These are phyloP conservation scores for Coemansia sp. DNA, from an alignment of 192 early-diverging fungal genomes.

Conservation along the genomic window DNA sequence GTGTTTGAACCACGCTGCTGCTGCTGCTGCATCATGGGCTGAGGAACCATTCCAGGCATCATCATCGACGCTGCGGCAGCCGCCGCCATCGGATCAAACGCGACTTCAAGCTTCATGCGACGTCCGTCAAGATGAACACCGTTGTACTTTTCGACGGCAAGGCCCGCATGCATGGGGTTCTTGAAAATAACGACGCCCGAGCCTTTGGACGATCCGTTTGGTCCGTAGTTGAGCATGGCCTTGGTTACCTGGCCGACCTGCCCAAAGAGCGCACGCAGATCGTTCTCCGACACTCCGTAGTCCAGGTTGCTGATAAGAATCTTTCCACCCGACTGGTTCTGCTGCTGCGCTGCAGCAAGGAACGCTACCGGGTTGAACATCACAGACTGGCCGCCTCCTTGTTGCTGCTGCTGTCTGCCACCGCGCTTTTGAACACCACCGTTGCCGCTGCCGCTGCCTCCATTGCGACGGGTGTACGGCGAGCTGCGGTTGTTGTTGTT, in stretches of 20 bases:
- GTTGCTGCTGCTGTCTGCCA: conserved; percentile 17
- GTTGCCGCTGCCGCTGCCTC: neutral
- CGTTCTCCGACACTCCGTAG: conserved; percentile 46
- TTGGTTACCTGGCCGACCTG: conserved; percentile 36
- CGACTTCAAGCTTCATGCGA: conserved; percentile 38
- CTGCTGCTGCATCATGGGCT: conserved; percentile 19
- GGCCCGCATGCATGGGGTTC: conserved; percentile 31
- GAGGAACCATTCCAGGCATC: conserved; percentile 37
- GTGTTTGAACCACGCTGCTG: conserved; percentile 1
- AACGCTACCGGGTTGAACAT: conserved; percentile 48
- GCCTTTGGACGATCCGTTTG: conserved; percentile 47
- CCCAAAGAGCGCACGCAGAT: conserved; percentile 45
- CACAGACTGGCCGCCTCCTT: conserved; percentile 16
- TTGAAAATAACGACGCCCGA: conserved; percentile 45
- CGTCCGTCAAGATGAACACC: conserved; percentile 47
- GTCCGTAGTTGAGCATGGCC: conserved; percentile 40
- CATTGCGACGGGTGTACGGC: conserved; percentile 45
- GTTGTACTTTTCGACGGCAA: conserved; percentile 44
- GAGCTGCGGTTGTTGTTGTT: conserved; percentile 32
- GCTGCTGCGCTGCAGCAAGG: conserved; percentile 32
- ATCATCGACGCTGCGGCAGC: conserved; percentile 28
- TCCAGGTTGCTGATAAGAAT: conserved; percentile 53
- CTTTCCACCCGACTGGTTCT: conserved; percentile 34
- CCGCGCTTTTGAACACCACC: conserved; percentile 35
- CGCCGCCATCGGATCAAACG: conserved; percentile 28